Base-by-base conservation (phyloP, 2,329 filamentous ascomycete genomes). In the Exophiala oligosperma region DNA sequence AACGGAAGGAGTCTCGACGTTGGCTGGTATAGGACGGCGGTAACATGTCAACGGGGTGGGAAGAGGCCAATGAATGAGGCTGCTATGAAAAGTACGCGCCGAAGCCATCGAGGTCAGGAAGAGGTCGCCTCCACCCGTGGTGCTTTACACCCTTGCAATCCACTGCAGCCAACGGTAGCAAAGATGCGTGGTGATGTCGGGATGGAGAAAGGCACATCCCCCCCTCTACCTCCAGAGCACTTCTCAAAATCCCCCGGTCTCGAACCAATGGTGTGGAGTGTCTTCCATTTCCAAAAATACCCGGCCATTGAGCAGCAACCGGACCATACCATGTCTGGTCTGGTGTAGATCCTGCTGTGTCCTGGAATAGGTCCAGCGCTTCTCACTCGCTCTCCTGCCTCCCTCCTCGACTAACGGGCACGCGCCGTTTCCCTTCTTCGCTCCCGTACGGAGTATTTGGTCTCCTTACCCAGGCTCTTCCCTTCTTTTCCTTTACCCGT, bases 71-170 rank as follows among this genome's bases (percentile, higher is more conserved):
- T 63, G 6, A 52, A 54, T 37, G 54, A 38, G 21, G 43, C 44
- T 47, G 32, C 57, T 60, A 63, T 63, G 55, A 54, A 59, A 56
- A 61, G 52, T 63, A 63, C 61, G 61, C 61, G 61, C 61, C 55
- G 56, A 50, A 59, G 55, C 57, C 43, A 43, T 53, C 38, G 48
- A 32, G 54, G 54, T 52, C 59, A 48, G 55, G 48, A 17, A 41
- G 11, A 43, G 59, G 59, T 52, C 59, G 52, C 52, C 55, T 53
- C 52, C 59, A 55, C 54, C 17, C 38, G 43, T 17, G 14, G 29
- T 40, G 48, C 50, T 37, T 24, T 35, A n/a, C 14, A 1, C 11
- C 28, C 46, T 17, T 48, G 46, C 24, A 48, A 48, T 17, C 17
- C 21, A 48, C 1, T 24, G 9, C 28, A 48, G 4, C 57, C 52